A percentile compares a stretch with the other conserved stretches of the same genome.
phyloP scores from a whole-genome alignment of 257 asterid genomes.

The Leptodermis oblonga region DNA sequence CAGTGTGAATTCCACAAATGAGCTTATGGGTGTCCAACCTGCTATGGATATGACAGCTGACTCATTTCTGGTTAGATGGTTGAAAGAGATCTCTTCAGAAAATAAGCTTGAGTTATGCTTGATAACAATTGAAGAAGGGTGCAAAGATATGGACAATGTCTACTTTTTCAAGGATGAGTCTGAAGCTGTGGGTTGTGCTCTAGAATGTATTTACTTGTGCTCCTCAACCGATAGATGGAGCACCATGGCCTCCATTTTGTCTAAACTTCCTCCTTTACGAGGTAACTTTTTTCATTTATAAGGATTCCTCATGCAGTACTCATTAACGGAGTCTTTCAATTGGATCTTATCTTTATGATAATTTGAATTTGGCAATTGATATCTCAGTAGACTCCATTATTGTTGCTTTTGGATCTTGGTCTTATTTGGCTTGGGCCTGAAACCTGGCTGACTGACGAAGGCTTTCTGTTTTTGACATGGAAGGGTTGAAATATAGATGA shows the following conservation, averaged over 20 bases:
- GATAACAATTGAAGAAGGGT: conserved; percentile 73
- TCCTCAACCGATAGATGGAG: conserved; percentile 76
- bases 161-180: conserved; percentile 56
- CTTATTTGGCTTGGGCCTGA: not conserved
- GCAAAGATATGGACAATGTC: conserved; percentile 41
- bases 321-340: not conserved
- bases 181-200: conserved; percentile 72
- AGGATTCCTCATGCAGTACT: not conserved
- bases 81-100: conserved; percentile 71
- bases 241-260: conserved; percentile 72
- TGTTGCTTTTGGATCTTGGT: not conserved
- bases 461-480: not conserved
- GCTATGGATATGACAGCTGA: conserved; percentile 34
- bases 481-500: not conserved
- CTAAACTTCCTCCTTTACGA: conserved; percentile 61
- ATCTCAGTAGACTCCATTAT: not conserved
- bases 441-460: not conserved
- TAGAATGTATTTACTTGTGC: conserved; percentile 80
- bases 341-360: not conserved
- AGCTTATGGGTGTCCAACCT: conserved; percentile 25
- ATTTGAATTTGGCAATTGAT: not conserved
- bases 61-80: conserved; percentile 83
- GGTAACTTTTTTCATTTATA: conserved; percentile 44
- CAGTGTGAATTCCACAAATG: conserved; percentile 25
- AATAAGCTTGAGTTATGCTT: conserved; percentile 72